Evolutionary conservation across 768 basidiomycete genomes (phyloP).

Genomic region (Leccinum imitatum): DNA sequence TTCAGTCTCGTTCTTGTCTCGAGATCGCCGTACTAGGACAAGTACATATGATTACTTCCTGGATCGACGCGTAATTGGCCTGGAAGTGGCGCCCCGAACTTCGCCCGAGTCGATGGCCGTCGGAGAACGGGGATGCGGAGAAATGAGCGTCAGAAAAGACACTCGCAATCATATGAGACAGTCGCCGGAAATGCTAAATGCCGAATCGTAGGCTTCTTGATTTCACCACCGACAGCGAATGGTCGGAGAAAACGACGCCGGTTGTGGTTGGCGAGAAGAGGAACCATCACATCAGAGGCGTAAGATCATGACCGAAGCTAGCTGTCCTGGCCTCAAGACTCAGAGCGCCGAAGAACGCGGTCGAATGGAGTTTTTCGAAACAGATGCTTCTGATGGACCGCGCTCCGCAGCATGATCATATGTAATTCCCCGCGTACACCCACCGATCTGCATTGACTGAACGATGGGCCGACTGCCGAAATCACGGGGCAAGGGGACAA

Average conservation of each 20-base stretch:
- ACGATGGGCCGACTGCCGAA: not conserved
- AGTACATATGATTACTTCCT: not conserved
- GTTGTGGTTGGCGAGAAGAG: not conserved
- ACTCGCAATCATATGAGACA: no score
- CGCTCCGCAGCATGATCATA: not conserved
- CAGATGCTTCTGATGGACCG: not conserved
- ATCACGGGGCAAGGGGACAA: not conserved
- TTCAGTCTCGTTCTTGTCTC: slow-evolving; percentile 3
- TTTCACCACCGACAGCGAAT: not conserved
- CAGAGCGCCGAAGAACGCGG: not conserved
- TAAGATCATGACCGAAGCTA: not conserved
- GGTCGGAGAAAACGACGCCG: slow-evolving; percentile 13
- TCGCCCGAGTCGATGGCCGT: not conserved
- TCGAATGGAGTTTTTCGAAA: not conserved
- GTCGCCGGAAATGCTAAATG: slow-evolving; percentile 6
- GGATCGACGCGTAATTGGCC: not conserved
- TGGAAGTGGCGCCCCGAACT: not conserved
- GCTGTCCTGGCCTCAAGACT: not conserved
- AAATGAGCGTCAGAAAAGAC: not conserved
- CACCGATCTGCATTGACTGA: not conserved
- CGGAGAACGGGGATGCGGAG: not conserved
- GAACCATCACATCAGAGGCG: not conserved
- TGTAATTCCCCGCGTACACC: not conserved
- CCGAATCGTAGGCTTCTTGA: slow-evolving; percentile 11
- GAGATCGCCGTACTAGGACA: not conserved